These are phyloP conservation scores for Ustilago hordei DNA, from an alignment of 1,284 basidiomycete genomes.

Conservation along the genomic window DNA sequence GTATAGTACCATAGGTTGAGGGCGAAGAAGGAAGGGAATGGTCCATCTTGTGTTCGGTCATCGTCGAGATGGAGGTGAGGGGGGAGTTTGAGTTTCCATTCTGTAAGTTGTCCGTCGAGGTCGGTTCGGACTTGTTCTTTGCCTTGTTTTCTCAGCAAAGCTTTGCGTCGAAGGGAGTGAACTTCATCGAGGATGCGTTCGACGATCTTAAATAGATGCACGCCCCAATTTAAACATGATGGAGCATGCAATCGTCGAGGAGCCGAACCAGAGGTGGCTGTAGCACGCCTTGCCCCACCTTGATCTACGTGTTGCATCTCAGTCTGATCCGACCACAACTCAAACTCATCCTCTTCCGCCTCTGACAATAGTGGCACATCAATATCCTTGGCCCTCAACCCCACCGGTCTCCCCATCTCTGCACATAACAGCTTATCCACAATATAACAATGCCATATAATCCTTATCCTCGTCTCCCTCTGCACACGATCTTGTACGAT, in stretches of 20 bases:
- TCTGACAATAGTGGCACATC: slow-evolving; percentile 70
- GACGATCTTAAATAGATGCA: slow-evolving; percentile 60
- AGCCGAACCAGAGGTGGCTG: neutral
- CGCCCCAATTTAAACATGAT: slow-evolving; percentile 58
- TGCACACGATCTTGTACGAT: slow-evolving; percentile 60
- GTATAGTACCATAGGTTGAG: slow-evolving; percentile 63
- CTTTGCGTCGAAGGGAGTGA: slow-evolving; percentile 61
- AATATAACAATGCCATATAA: slow-evolving; percentile 71
- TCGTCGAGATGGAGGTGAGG: slow-evolving; percentile 48
- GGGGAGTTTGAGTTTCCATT: slow-evolving; percentile 55
- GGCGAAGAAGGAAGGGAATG: slow-evolving; percentile 56
- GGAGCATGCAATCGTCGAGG: slow-evolving; percentile 50
- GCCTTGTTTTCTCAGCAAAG: slow-evolving; percentile 53
- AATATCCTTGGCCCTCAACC: slow-evolving; percentile 69
- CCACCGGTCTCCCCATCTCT: slow-evolving; percentile 71
- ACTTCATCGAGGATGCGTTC: slow-evolving; percentile 60
- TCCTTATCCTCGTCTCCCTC: slow-evolving; percentile 69
- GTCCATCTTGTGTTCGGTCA: slow-evolving; percentile 40
- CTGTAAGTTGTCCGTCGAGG: slow-evolving; percentile 54
- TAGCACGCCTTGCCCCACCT: neutral
- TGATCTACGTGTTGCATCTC: slow-evolving; percentile 38
- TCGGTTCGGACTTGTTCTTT: slow-evolving; percentile 51
- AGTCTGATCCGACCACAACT: slow-evolving; percentile 68
- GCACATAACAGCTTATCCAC: slow-evolving; percentile 70
- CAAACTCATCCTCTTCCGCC: slow-evolving; percentile 71